These are phyloP conservation scores for Diaporthe aspalathi DNA, from an alignment of 2,329 filamentous ascomycete species.

Conservation along the genomic window DNA sequence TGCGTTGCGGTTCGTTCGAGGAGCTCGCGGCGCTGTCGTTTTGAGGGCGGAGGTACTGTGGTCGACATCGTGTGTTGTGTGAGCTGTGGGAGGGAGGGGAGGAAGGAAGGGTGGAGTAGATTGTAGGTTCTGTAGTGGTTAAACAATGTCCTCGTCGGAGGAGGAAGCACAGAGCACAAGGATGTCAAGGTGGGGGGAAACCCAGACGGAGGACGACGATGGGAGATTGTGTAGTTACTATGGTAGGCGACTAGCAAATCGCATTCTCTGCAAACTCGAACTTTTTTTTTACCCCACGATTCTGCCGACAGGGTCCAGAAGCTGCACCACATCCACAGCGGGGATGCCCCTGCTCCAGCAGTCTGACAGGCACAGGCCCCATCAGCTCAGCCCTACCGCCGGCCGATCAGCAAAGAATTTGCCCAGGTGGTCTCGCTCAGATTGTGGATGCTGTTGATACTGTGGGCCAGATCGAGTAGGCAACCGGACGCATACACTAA, in stretches of 20 bases:
- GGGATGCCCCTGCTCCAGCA: not conserved
- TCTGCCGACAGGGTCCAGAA: not conserved
- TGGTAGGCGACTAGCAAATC: not conserved
- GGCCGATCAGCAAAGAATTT: conserved; percentile 2
- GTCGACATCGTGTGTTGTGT: conserved; percentile 46
- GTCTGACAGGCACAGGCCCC: not conserved
- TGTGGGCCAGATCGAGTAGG: not conserved
- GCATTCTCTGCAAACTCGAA: conserved; percentile 20
- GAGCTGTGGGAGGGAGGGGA: not conserved
- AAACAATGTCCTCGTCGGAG: not conserved
- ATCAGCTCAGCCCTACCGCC: conserved; percentile 30
- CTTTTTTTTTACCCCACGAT: conserved; percentile 29
- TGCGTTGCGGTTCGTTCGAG: conserved; percentile 79
- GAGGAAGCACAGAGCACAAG: not conserved
- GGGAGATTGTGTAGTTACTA: not conserved
- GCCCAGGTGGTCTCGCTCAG: not conserved
- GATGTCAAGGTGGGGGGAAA: not conserved
- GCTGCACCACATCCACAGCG: not conserved
- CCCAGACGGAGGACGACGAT: not conserved
- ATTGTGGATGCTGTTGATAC: not conserved
- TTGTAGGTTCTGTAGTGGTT: too few relatives aligned
- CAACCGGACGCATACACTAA: too few relatives aligned
- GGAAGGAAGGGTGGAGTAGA: not conserved
- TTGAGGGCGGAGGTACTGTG: conserved; percentile 57
- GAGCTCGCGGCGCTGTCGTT: conserved; percentile 83